These are phyloP conservation scores for Akanthomyces uredinophilus DNA, from an alignment of 2,329 filamentous ascomycete genomes.

Conservation along the genomic window DNA sequence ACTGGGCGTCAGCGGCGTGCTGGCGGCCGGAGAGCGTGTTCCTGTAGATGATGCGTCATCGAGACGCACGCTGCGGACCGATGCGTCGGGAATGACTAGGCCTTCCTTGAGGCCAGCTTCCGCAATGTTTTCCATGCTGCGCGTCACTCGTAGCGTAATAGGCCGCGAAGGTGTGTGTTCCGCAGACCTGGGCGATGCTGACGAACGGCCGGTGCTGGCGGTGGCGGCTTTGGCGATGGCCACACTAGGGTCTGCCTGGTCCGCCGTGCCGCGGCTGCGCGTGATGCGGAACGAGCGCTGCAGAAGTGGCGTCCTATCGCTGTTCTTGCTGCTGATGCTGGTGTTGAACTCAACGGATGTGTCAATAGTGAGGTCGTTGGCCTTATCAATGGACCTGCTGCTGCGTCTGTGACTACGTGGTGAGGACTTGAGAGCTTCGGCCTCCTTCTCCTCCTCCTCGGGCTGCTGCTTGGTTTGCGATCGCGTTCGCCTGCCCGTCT, in stretches of 20 bases:
- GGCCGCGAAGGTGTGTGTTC: slow-evolving; percentile 12
- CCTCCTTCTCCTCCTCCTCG: slow-evolving; percentile 28
- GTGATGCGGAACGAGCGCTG: slow-evolving; percentile 22
- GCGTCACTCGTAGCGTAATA: slow-evolving; percentile 23
- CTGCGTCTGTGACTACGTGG: slow-evolving; percentile 7
- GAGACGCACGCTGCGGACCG: slow-evolving; percentile 4
- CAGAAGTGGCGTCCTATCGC: slow-evolving; percentile 7
- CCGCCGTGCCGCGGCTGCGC: slow-evolving; percentile 22
- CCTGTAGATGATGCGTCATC: slow-evolving; percentile 1
- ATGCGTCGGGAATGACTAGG: slow-evolving; percentile 27
- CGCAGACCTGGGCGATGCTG: neutral
- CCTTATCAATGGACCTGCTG: slow-evolving; percentile 6
- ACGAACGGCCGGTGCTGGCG: neutral
- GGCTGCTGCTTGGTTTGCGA: slow-evolving; percentile 6
- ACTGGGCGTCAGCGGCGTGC: slow-evolving; percentile 13
- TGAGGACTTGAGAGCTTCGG: slow-evolving; percentile 19
- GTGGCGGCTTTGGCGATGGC: slow-evolving; percentile 19
- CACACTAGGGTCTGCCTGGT: slow-evolving; percentile 24
- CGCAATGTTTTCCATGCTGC: slow-evolving; percentile 20
- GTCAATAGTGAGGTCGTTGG: neutral
- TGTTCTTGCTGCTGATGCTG: neutral
- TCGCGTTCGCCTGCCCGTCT: slow-evolving; percentile 9
- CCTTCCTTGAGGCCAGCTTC: slow-evolving; percentile 8
- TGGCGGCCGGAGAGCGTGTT: neutral
- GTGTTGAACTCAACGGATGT: neutral